Percentiles rank a stretch among this genome's conserved stretches.
These are phyloP conservation scores for Torrubiellomyces zombiae DNA, from an alignment of 2,329 filamentous ascomycete species.

Conservation along the genomic window DNA sequence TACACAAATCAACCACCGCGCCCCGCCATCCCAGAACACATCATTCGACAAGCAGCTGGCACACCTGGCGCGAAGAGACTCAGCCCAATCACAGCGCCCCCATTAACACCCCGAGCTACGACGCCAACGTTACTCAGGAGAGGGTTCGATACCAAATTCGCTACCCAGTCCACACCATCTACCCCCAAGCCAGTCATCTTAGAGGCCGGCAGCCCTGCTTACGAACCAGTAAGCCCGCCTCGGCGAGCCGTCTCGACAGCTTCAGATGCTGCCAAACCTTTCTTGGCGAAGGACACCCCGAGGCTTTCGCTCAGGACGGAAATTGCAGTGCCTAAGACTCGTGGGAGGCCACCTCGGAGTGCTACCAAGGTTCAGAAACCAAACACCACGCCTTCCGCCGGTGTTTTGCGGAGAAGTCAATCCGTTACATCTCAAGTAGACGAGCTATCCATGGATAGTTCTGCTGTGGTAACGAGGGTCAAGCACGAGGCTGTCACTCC, in stretches of 20 bases:
- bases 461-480: conserved; percentile 24
- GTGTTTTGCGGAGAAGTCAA: conserved; percentile 23
- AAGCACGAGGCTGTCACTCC: conserved; percentile 46
- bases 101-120: conserved; percentile 18
- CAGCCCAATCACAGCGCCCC: conserved; percentile 14
- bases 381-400: conserved; percentile 19
- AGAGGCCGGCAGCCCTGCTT: conserved; percentile 33
- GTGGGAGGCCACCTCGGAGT: conserved; percentile 19
- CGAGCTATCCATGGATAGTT: conserved; percentile 28
- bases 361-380: conserved; percentile 17
- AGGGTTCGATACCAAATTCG: conserved; percentile 41
- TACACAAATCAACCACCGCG: conserved; percentile 16
- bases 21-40: conserved; percentile 23
- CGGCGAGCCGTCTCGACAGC: conserved; percentile 20
- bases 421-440: conserved; percentile 30
- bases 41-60: conserved; percentile 21
- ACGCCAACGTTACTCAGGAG: conserved; percentile 13
- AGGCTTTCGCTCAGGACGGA: conserved; percentile 11
- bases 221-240: conserved; percentile 43
- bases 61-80: conserved; percentile 14
- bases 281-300: conserved; percentile 16
- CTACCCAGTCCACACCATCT: conserved; percentile 36
- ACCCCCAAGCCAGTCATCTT: conserved; percentile 28
- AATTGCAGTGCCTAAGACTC: conserved; percentile 12
- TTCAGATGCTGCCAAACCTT: conserved; percentile 13